These are phyloP conservation scores for Teratosphaeria nubilosa DNA, from an alignment of 2,329 filamentous ascomycete species.

Conservation along the genomic window DNA sequence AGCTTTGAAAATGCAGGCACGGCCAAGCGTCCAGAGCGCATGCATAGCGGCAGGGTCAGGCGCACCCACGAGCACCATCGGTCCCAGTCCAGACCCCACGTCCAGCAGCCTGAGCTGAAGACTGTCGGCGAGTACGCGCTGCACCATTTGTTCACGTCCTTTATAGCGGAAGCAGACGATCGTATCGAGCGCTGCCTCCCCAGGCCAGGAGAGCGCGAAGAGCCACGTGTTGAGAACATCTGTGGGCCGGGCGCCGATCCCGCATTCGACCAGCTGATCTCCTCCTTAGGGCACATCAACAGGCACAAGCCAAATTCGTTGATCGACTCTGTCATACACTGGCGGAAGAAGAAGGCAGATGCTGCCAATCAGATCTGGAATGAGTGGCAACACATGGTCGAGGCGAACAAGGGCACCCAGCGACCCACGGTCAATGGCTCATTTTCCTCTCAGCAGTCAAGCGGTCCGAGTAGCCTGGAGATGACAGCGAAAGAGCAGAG, in stretches of 20 bases:
- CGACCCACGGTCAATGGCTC: conserved; percentile 10
- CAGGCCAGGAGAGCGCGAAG: conserved; percentile 59
- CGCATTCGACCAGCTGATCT: conserved; percentile 87
- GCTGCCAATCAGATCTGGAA: conserved; percentile 44
- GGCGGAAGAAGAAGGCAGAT: conserved; percentile 94
- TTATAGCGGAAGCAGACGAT: conserved; percentile 92
- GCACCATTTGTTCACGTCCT: conserved; percentile 92
- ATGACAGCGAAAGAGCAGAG: conserved; percentile 18
- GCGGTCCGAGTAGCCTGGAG: neutral
- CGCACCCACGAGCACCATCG: conserved; percentile 67
- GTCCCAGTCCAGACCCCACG: conserved; percentile 43
- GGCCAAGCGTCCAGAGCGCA: conserved; percentile 31
- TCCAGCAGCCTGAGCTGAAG: conserved; percentile 62
- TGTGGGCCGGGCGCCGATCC: conserved; percentile 84
- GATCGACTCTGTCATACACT: conserved; percentile 96
- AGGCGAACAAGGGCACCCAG: conserved; percentile 14
- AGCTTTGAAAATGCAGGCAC: conserved; percentile 16
- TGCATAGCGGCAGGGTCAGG: conserved; percentile 49
- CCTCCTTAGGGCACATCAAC: conserved; percentile 86
- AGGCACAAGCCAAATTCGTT: conserved; percentile 87
- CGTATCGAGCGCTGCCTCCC: conserved; percentile 86
- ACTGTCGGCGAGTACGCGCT: conserved; percentile 97
- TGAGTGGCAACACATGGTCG: conserved; percentile 19
- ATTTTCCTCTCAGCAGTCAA: neutral
- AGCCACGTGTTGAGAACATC: conserved; percentile 76